Percentiles rank a stretch among this genome's conserved stretches.
Evolutionary conservation across 176 grass and related monocot species (phyloP).

Genomic region (Coix lacrymajobi): DNA sequence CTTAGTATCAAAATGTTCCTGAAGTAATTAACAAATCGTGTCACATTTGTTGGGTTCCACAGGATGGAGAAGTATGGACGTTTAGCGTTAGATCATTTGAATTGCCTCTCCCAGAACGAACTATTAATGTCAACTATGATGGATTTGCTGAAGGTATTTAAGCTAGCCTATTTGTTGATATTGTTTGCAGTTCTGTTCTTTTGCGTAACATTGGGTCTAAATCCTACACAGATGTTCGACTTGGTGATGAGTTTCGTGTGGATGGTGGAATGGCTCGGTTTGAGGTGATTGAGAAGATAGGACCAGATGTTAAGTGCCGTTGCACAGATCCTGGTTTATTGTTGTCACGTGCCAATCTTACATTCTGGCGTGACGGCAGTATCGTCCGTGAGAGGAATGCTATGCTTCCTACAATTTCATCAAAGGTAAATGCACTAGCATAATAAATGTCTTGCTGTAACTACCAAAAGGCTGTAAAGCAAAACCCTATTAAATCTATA

Average conservation of each 20-base stretch:
- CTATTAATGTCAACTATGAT: slow-evolving; percentile 89
- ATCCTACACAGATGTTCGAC: slow-evolving; percentile 66
- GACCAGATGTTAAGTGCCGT: slow-evolving; percentile 86
- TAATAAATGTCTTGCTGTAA: slow-evolving; percentile 3
- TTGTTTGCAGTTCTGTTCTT: background rate
- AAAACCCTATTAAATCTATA: background rate
- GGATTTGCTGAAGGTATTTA: slow-evolving; percentile 90
- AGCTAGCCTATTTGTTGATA: slow-evolving; percentile 16
- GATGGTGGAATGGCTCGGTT: slow-evolving; percentile 98
- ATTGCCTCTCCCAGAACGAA: slow-evolving; percentile 72
- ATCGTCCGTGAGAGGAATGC: slow-evolving; percentile 87
- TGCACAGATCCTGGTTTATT: slow-evolving; percentile 94
- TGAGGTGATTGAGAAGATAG: slow-evolving; percentile 92
- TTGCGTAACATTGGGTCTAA: background rate
- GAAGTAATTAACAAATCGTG: slow-evolving; percentile 1
- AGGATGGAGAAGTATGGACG: slow-evolving; percentile 99
- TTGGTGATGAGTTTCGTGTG: slow-evolving; percentile 93
- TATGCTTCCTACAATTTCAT: slow-evolving; percentile 99
- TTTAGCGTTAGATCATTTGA: slow-evolving; percentile 95
- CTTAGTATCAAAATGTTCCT: background rate
- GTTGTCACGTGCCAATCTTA: slow-evolving; percentile 91
- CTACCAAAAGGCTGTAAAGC: background rate
- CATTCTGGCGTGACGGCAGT: slow-evolving; percentile 85
- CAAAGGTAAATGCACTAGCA: slow-evolving; percentile 58
- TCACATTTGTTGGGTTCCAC: slow-evolving; percentile 26